Base-by-base conservation (phyloP, 441 rosid genomes). In the Mallotus repandus region DNA sequence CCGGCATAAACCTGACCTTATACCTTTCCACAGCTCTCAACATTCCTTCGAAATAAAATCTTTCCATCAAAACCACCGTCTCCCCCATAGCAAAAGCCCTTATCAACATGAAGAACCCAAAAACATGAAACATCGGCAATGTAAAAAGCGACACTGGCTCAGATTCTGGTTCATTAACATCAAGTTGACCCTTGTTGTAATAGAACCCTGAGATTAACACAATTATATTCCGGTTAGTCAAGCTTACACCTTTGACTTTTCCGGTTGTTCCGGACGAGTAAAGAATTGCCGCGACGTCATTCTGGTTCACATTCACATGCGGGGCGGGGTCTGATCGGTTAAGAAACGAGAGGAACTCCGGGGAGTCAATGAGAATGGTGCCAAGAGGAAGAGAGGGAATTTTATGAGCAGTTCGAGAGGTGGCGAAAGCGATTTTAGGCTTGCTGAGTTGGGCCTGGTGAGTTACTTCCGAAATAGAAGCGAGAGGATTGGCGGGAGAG, bases 231-330 rank as follows among this genome's bases (percentile, higher is more conserved):
- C 95, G 87, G 86, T 94, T 97, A 29, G 88, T 85, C 76, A 92
- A 60, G 11, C 73, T 45, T 53, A 89, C 97, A 11, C 93, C 98
- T 69, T 94, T 92, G 74, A 89, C 91, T 35, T 74, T 72, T 4
- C 97, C 98, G 0, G 97, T 92, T 16, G 98, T 94, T 41, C 97
- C 98, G 0, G 98, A 94, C 4, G 97, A 94, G 79, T 79, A 94
- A 0, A 94, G 88, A 60, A 92, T 81, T n/a, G 91, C 91, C 0
- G 96, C 97, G 67, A 86, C 19, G 68, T 89, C 91, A 41, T 91
- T 84, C 79, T 89, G 99, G 9, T 76, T 61, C 41, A 90, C 85
- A 25, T 70, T 78, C 64, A 63, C 70, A 9, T 62, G 4, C 49
- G 12, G 8, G 66, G 49, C 55, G 70, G 43, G 22, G 61, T 66